Evolutionary conservation across 495 filamentous ascomycete genomes (phyloP), one percentile per base, ranked within the genome.

Genomic region (Penicillium diatomitis): DNA sequence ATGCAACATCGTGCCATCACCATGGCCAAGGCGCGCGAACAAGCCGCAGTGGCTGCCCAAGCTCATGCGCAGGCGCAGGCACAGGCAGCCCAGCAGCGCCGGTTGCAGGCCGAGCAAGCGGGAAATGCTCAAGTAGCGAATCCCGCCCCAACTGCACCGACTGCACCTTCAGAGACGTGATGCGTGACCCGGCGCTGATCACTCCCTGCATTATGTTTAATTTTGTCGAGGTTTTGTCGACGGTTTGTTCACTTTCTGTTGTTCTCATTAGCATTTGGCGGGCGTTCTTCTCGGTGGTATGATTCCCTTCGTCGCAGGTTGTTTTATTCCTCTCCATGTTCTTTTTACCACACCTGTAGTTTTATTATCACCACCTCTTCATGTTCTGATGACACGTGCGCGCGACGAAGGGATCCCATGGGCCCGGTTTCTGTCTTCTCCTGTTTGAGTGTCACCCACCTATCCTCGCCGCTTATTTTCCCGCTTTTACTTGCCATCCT

Each of bases 1-100:
- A 75, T 90, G 72, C 81, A 78, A 51, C 87, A 87, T 64, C 79
- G 86, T 10, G 81, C 84, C 32, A 82, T 80, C 38, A 84, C 87
- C 50, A 77, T 81, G 44, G 69, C 65, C 41, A 72, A 72, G 54
- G 68, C 63, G 32, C 71, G 70, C 42, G 71, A 75, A 54, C 65
- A 72, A 53, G 66, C 65, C 51, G 62, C 60, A 8, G 73, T 78
- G 27, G 61, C 58, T 59, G 67, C 61, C 52, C 72, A 68, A 45
- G 73, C 71, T 40, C 75, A 76, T 57, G 68, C 68, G 51, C 73
- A 74, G 63, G 64, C 66, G 55, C 71, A 74, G 47, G 65, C 65
- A 32, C 65, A 68, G 51, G 70, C 68, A 60, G 69, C 58, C 27
- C 70, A 71, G 51, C 62, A 65, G 53, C 63, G 71, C 50, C 69